Percentiles rank a stretch among this genome's conserved stretches.
Conservation (phyloP, 2,329 filamentous ascomycete genomes). For the Exutisphaerella laricina region DNA sequence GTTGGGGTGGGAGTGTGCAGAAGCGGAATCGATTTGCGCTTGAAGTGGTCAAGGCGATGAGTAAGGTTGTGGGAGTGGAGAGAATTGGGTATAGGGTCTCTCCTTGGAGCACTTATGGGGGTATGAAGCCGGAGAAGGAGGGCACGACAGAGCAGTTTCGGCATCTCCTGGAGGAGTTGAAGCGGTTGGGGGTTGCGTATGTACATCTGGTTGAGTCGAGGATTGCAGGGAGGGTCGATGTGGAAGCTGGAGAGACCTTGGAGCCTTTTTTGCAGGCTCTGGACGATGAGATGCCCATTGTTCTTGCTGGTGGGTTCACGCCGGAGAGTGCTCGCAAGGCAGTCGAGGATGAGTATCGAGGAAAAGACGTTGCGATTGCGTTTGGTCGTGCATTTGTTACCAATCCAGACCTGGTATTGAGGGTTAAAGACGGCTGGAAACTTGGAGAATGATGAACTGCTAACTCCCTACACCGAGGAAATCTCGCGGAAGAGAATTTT, state of each 20-base stretch:
- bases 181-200: conserved; percentile 52
- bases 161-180: conserved; percentile 50
- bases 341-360: conserved; percentile 33
- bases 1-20: conserved; percentile 45
- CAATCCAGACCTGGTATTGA: conserved; percentile 45
- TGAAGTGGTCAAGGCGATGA: conserved; percentile 50
- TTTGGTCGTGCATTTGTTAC: conserved; percentile 47
- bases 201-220: conserved; percentile 58
- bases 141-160: conserved; percentile 60
- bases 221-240: conserved; percentile 41
- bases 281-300: conserved; percentile 41
- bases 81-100: conserved; percentile 52
- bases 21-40: conserved; percentile 48
- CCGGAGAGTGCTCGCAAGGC: conserved; percentile 36
- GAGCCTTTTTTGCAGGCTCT: conserved; percentile 45
- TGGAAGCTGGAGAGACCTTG: conserved; percentile 31
- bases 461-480: too few species aligned
- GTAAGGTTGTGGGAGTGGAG: conserved; percentile 46
- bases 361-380: conserved; percentile 40
- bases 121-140: conserved; percentile 44
- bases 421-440: background rate
- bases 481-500: too few species aligned
- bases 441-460: background rate
- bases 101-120: conserved; percentile 57
- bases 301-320: conserved; percentile 45